phyloP scores from a whole-genome alignment of 2,329 filamentous ascomycete species.

The Calonectria crousiana region DNA sequence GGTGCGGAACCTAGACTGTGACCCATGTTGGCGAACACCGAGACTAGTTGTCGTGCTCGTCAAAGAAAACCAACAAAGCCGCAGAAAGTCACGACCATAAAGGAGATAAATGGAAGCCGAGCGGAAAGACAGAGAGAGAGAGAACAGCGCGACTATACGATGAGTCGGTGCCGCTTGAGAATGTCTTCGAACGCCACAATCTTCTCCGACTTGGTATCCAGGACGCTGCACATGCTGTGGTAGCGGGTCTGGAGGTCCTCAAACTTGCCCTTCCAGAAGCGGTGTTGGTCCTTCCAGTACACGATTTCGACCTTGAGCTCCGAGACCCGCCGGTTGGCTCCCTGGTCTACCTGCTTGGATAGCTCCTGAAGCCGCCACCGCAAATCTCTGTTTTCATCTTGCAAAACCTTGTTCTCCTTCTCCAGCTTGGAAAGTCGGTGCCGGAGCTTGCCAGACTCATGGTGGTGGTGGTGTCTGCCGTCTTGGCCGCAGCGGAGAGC shows the following conservation, averaged over 20 bases:
- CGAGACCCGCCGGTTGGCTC: conserved; percentile 47
- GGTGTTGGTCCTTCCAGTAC: conserved; percentile 50
- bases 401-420: conserved; percentile 52
- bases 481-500: conserved; percentile 54
- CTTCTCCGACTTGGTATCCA: conserved; percentile 49
- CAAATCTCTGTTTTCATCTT: conserved; percentile 52
- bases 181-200: conserved; percentile 51
- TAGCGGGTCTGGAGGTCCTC: conserved; percentile 43
- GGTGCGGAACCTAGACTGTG: background rate
- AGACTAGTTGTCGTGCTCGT: conserved; percentile 1
- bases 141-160: conserved; percentile 36
- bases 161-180: conserved; percentile 43
- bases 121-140: background rate
- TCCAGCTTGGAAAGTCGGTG: conserved; percentile 51
- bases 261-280: conserved; percentile 48
- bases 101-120: background rate
- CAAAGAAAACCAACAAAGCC: conserved; percentile 17
- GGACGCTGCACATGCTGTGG: conserved; percentile 44
- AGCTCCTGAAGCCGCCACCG: conserved; percentile 50
- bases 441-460: conserved; percentile 49
- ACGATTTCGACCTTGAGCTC: conserved; percentile 50
- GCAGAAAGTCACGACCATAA: background rate
- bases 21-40: background rate
- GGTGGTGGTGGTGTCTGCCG: conserved; percentile 45
- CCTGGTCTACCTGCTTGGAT: conserved; percentile 48